A percentile compares a stretch with the other conserved stretches of the same genome.
These are phyloP conservation scores for Coleophoma eucalyptorum DNA, from an alignment of 2,329 filamentous ascomycete genomes.

Conservation along the genomic window DNA sequence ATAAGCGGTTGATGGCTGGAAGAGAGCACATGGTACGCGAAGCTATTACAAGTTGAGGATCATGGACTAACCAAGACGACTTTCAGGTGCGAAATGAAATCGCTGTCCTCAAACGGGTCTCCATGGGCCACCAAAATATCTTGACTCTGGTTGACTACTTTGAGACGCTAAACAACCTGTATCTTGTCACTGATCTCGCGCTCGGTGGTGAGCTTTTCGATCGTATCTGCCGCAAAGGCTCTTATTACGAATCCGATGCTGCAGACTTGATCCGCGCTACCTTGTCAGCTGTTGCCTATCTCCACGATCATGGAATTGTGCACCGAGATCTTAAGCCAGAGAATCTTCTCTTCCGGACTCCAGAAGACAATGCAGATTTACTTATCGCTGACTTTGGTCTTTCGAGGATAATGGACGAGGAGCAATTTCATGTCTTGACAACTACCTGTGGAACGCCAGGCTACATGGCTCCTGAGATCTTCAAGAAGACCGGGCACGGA, in stretches of 20 bases:
- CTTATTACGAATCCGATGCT: constrained; percentile 96
- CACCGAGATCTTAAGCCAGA: constrained; percentile 97
- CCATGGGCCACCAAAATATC: constrained; percentile 98
- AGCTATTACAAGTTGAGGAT: constrained; percentile 1
- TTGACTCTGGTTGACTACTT: constrained; percentile 98
- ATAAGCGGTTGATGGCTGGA: constrained; percentile 96
- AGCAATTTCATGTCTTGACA: constrained; percentile 95
- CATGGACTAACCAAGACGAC: constrained; percentile 3
- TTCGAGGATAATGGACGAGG: constrained; percentile 97
- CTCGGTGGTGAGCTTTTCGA: constrained; percentile 97
- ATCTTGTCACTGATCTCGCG: constrained; percentile 94
- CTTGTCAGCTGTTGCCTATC: constrained; percentile 94
- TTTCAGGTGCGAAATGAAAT: constrained; percentile 94
- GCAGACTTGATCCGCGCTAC: constrained; percentile 93
- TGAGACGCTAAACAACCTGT: constrained; percentile 99
- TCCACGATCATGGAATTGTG: constrained; percentile 97
- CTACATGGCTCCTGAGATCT: constrained; percentile 99
- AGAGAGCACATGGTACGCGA: constrained; percentile 88
- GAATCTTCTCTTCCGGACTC: constrained; percentile 93
- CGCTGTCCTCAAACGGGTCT: constrained; percentile 94
- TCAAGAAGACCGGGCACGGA: constrained; percentile 96
- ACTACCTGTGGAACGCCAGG: constrained; percentile 97
- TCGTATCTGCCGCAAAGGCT: constrained; percentile 96
- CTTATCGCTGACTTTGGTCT: constrained; percentile 96
- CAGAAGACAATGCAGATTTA: constrained; percentile 95